Evolutionary conservation across 768 basidiomycete genomes (phyloP).

Genomic region (Sporobolomyces roseus): DNA sequence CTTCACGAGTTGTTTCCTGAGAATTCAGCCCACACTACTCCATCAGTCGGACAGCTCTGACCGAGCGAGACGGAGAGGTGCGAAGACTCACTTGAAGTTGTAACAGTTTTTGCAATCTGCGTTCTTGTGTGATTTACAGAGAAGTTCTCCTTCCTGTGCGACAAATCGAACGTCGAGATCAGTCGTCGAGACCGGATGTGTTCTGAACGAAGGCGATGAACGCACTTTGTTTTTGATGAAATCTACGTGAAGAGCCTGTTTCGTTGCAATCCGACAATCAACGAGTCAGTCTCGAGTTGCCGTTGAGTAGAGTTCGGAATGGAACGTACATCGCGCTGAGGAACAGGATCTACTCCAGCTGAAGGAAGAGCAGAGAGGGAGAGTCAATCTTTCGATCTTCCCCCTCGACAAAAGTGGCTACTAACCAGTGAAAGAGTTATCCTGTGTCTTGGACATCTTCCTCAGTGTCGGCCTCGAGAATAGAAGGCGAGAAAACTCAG

Average conservation of each 20-base stretch:
- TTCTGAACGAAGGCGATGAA: background rate
- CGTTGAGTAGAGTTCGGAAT: background rate
- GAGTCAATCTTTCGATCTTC: background rate
- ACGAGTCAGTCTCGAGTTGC: background rate
- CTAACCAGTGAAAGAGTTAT: constrained; percentile 34
- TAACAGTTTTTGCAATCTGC: constrained; percentile 19
- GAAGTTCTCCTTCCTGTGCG: constrained; percentile 21
- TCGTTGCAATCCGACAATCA: too few species aligned
- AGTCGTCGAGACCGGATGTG: too few species aligned
- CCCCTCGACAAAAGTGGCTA: background rate
- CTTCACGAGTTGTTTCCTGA: constrained; percentile 30
- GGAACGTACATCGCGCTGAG: constrained; percentile 9
- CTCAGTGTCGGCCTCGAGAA: background rate
- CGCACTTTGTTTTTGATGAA: constrained; percentile 14
- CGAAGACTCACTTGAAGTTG: constrained; percentile 13
- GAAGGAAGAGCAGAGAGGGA: background rate
- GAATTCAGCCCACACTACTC: background rate
- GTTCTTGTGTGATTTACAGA: constrained; percentile 34
- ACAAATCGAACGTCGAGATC: background rate
- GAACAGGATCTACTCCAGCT: constrained; percentile 20
- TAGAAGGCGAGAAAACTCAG: background rate
- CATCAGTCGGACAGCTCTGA: background rate
- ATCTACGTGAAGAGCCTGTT: constrained; percentile 14
- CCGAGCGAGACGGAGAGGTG: background rate
- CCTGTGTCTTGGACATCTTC: background rate